Percentiles rank a stretch among this genome's conserved stretches.
These are phyloP conservation scores for Monascus ruber DNA, from an alignment of 2,329 filamentous ascomycete species.

Conservation along the genomic window DNA sequence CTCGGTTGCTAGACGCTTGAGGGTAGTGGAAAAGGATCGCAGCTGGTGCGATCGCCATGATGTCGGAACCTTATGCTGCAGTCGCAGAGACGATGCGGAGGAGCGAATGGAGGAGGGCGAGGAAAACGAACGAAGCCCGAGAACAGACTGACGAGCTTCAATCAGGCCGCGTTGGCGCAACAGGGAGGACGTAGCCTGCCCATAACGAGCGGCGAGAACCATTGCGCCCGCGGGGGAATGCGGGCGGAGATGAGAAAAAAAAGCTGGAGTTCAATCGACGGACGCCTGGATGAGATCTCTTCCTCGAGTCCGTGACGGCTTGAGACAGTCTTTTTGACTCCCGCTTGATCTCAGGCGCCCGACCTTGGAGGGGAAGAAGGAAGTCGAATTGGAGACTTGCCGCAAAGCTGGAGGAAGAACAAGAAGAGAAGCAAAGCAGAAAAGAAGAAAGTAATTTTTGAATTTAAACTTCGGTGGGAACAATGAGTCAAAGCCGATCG, in stretches of 20 bases:
- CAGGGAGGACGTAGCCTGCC: constrained; percentile 30
- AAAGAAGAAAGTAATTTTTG: no score
- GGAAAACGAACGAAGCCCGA: constrained; percentile 28
- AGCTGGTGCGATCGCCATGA: constrained; percentile 31
- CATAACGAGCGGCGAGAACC: constrained; percentile 35
- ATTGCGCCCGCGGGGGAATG: constrained; percentile 27
- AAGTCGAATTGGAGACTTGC: background rate
- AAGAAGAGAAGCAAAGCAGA: constrained; percentile 2
- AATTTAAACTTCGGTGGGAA: no score
- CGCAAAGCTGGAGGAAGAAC: constrained; percentile 1
- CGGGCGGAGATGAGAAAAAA: constrained; percentile 3
- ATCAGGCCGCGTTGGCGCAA: constrained; percentile 32
- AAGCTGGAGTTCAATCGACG: background rate
- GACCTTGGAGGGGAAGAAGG: no score
- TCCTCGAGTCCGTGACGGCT: no score
- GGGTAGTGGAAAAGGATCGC: constrained; percentile 32
- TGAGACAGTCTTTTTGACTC: no score
- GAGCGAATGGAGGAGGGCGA: constrained; percentile 22
- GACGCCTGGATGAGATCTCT: no score
- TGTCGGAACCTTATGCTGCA: constrained; percentile 24
- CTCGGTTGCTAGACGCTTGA: constrained; percentile 28
- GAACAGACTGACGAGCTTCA: constrained; percentile 23
- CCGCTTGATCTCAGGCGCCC: no score
- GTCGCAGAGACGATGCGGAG: constrained; percentile 21
- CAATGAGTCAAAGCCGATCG: no score